phyloP scores from a whole-genome alignment of 108 stramenopile genomes.

The Asterionellopsis glacialis region DNA sequence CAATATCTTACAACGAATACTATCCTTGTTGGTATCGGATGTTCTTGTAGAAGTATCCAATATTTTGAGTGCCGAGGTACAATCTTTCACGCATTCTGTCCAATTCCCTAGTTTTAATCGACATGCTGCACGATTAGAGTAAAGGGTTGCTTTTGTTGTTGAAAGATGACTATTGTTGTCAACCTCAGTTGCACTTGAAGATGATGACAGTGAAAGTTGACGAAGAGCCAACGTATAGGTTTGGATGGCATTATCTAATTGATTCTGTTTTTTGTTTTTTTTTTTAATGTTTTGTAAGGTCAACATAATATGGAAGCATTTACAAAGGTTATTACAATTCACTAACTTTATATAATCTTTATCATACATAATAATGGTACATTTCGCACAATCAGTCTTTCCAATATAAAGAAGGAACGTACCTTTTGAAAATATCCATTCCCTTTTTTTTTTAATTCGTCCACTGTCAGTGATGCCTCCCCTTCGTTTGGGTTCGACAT shows the following conservation, averaged over 20 bases:
- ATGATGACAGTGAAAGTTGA: too few relatives aligned
- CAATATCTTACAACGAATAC: constrained; percentile 55
- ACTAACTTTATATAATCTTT: too few relatives aligned
- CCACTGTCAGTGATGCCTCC: constrained; percentile 14
- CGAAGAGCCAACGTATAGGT: constrained; percentile 8
- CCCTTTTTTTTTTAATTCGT: constrained; percentile 56
- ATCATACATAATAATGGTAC: too few relatives aligned
- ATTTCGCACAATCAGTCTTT: too few relatives aligned
- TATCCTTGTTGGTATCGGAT: constrained; percentile 8
- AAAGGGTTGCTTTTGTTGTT: constrained; percentile 37
- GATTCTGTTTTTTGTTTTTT: too few relatives aligned
- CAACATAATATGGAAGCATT: constrained; percentile 17
- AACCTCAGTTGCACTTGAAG: too few relatives aligned
- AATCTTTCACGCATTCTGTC: constrained; percentile 60
- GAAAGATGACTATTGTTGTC: background rate
- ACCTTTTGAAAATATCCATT: constrained; percentile 69
- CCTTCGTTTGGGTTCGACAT: too few relatives aligned
- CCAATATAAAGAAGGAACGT: too few relatives aligned
- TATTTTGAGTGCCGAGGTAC: constrained; percentile 41
- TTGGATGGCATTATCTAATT: constrained; percentile 36
- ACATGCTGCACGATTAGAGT: constrained; percentile 81
- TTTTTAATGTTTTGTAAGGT: constrained; percentile 46
- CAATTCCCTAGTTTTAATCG: constrained; percentile 40
- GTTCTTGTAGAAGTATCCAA: constrained; percentile 19
- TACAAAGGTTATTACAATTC: too few relatives aligned